Evolutionary conservation across 2,329 filamentous ascomycete genomes (phyloP).

Genomic region (Phialophora tarda): DNA sequence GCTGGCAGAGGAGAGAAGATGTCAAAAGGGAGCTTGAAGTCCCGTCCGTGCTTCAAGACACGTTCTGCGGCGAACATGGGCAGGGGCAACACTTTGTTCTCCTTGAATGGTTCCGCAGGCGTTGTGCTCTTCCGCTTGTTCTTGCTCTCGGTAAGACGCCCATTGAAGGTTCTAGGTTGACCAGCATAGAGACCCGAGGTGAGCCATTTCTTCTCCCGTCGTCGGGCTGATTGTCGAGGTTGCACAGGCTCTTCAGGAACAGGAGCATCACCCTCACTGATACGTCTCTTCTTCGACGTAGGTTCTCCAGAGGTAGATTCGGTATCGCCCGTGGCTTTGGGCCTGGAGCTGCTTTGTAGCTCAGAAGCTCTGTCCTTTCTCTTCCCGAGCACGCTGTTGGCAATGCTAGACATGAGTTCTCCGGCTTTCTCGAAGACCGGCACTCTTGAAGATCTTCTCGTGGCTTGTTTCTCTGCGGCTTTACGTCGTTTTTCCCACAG

Average conservation of each 20-base stretch:
- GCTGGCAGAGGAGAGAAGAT: slow-evolving; percentile 85
- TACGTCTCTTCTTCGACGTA: slow-evolving; percentile 50
- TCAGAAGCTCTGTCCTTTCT: slow-evolving; percentile 63
- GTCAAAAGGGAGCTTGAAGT: slow-evolving; percentile 89
- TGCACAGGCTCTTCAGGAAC: slow-evolving; percentile 18
- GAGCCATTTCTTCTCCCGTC: slow-evolving; percentile 75
- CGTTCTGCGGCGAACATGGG: slow-evolving; percentile 80
- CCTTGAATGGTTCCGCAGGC: slow-evolving; percentile 49
- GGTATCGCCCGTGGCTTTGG: slow-evolving; percentile 42
- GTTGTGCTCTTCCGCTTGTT: slow-evolving; percentile 50
- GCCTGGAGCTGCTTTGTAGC: slow-evolving; percentile 64
- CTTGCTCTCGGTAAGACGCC: slow-evolving; percentile 56
- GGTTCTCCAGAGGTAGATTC: slow-evolving; percentile 36
- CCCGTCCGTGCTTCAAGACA: slow-evolving; percentile 71
- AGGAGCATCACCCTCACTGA: slow-evolving; percentile 41
- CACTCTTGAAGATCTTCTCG: slow-evolving; percentile 52
- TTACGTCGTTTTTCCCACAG: slow-evolving; percentile 39
- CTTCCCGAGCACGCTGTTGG: slow-evolving; percentile 61
- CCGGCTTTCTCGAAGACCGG: slow-evolving; percentile 51
- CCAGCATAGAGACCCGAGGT: slow-evolving; percentile 85
- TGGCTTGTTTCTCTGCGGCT: slow-evolving; percentile 41
- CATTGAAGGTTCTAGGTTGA: slow-evolving; percentile 63
- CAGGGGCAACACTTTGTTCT: slow-evolving; percentile 68
- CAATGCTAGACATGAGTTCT: slow-evolving; percentile 55
- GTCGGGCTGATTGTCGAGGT: slow-evolving; percentile 44